Conservation (phyloP, 352 stramenopile species). For the Albugo candida region DNA sequence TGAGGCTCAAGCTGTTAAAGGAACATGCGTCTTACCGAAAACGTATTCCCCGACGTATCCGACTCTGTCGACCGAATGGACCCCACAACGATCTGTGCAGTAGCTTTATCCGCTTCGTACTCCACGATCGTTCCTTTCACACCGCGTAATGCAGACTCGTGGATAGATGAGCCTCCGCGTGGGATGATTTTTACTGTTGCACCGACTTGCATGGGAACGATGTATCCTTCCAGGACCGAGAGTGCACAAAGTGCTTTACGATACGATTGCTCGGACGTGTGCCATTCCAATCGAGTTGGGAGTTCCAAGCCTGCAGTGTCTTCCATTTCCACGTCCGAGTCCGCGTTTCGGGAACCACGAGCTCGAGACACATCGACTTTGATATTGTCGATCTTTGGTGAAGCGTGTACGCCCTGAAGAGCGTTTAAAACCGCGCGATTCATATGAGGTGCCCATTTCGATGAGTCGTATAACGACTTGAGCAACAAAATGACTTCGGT, state of each 20-base stretch:
- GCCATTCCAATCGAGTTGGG: conserved; percentile 33
- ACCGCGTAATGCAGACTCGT: conserved; percentile 60
- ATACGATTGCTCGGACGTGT: conserved; percentile 23
- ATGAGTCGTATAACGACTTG: conserved; percentile 55
- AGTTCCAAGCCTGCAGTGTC: conserved; percentile 33
- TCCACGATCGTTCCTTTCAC: conserved; percentile 51
- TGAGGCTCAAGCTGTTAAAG: conserved; percentile 1
- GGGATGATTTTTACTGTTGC: conserved; percentile 73
- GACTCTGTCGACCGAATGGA: conserved; percentile 15
- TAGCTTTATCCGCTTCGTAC: conserved; percentile 65
- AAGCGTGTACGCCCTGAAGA: conserved; percentile 7
- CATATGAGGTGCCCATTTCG: conserved; percentile 48
- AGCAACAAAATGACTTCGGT: conserved; percentile 66
- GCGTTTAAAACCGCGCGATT: conserved; percentile 37
- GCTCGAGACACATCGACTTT: too few species aligned
- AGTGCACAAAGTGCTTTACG: conserved; percentile 51
- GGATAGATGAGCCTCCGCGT: conserved; percentile 33
- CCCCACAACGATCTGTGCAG: conserved; percentile 49
- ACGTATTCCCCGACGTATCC: conserved; percentile 1
- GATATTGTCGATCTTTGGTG: too few species aligned
- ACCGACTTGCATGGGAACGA: conserved; percentile 61
- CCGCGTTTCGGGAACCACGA: conserved; percentile 3
- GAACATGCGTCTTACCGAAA: not conserved
- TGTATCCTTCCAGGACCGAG: conserved; percentile 66
- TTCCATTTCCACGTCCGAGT: conserved; percentile 75